These are phyloP conservation scores for Pinus taeda DNA, from an alignment of 75 land plant genomes.

Conservation along the genomic window DNA sequence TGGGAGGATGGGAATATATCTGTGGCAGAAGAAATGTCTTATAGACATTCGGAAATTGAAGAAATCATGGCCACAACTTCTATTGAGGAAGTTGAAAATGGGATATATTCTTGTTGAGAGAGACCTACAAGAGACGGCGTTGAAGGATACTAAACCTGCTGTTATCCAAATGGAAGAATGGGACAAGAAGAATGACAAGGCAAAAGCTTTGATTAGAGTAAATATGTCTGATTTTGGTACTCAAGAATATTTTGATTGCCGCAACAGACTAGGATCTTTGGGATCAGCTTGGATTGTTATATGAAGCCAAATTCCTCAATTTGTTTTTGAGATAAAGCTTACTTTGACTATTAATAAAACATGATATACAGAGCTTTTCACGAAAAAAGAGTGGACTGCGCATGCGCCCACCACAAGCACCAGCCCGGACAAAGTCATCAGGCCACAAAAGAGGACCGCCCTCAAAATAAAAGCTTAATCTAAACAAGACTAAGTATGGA, in stretches of 20 bases:
- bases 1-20: too few species aligned
- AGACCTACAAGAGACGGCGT: not conserved
- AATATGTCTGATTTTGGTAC: not conserved
- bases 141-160: not conserved
- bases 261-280: not conserved
- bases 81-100: not conserved
- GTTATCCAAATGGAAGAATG: not conserved
- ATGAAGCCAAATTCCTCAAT: too few species aligned
- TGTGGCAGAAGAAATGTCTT: too few species aligned
- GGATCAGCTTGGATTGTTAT: not conserved
- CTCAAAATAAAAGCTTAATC: too few species aligned
- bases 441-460: too few species aligned
- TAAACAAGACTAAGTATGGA: too few species aligned
- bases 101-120: not conserved
- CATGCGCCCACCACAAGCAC: too few species aligned
- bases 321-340: too few species aligned
- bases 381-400: too few species aligned
- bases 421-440: too few species aligned
- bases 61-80: not conserved
- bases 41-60: not conserved
- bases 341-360: too few species aligned
- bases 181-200: not conserved
- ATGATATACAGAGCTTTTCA: too few species aligned
- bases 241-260: not conserved
- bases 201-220: not conserved